Base-by-base conservation (phyloP, 495 filamentous ascomycete genomes). In the Corynascus novoguineensis region DNA sequence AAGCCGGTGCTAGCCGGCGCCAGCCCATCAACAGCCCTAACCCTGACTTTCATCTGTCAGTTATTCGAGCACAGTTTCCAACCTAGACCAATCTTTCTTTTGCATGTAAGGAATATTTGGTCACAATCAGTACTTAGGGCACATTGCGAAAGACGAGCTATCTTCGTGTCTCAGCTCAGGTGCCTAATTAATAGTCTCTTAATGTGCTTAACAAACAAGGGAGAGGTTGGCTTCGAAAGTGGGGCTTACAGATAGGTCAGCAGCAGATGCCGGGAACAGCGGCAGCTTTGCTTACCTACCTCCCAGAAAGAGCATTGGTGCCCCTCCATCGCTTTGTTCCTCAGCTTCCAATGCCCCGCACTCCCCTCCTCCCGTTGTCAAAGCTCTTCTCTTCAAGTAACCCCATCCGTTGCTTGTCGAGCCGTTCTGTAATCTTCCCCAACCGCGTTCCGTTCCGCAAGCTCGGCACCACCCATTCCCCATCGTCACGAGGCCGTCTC, bases 331-430 rank as follows among this genome's bases (percentile, higher is more conserved):
- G 4, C 17, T 29, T 32, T 17, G 22, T 22, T n/a, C 32, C 14
- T 54, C 42, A n/a, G n/a, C 4, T 44, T 32, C 49, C 19, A 50
- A 61, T 61, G 59, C 59, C 59, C 59, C 59, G 53, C 59, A 57
- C 41, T 32, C 42, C 48, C 53, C 49, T 57, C 59, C 37, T 49
- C 40, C 9, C 46, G 6, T 34, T 42, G 7, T 49, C 27, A 21
- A 54, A 48, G 22, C 25, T 49, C 31, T 17, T 53, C 19, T 53
- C 46, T 28, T 53, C 59, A 28, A 57, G 53, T n/a, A 47, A 24
- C 31, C 0, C 40, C 32, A 8, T 47, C 32, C 31, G 32, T 47
- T 58, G 12, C 32, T 58, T 45, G 29, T 41, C 19, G 29, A 58
- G 49, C 27, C 29, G n/a, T 17, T 21, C 25, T 40, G 40, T 47